Evolutionary conservation across 805 yeast genomes (phyloP), one percentile per base, ranked within the genome.

Genomic region (Lipomyces lipofer): DNA sequence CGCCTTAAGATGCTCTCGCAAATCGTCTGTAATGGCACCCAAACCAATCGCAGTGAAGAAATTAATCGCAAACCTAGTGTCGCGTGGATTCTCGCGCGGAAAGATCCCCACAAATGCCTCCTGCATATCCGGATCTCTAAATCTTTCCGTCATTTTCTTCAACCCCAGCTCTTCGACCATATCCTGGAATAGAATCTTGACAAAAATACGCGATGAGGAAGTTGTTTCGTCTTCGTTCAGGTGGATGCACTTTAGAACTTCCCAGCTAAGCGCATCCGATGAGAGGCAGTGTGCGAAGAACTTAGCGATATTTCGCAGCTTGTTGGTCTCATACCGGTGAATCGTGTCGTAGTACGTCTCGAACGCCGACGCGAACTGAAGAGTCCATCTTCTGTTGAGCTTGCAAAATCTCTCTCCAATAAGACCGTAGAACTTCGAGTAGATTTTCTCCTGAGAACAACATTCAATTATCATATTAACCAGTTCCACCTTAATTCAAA

Each of bases 11-110:
- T 71, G 74, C 3, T 73, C 77, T 71, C 98, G 79, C 95, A 91
- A 86, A 1, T 73, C 79, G 35, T 88, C 96, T 0, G 98, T 91
- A 53, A 92, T 67, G 1, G 78, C 77, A 43, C 97, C 97, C 46
- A 92, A 68, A 0, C 95, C 95, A 58, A 92, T 89, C 1, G 97
- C 97, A 0, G 97, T 92, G 69, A 92, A 92, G 67, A 78, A 92
- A 66, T 92, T 92, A 66, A 90, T 89, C 1, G 95, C 78, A 67
- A 91, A 92, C 55, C 92, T 49, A 1, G 71, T 66, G 25, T 71
- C 70, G 43, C 55, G 52, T 10, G 62, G 62, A 27, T 67, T 69
- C 13, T 69, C 70, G 19, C 66, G 47, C 60, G 96, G 97, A 64
- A 91, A 87, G 35, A 91, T 60, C 0, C 88, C 88, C 1, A 56